Evolutionary conservation across 805 yeast species (phyloP), one percentile per base, ranked within the genome.

Genomic region (Ogataea salicorniae): DNA sequence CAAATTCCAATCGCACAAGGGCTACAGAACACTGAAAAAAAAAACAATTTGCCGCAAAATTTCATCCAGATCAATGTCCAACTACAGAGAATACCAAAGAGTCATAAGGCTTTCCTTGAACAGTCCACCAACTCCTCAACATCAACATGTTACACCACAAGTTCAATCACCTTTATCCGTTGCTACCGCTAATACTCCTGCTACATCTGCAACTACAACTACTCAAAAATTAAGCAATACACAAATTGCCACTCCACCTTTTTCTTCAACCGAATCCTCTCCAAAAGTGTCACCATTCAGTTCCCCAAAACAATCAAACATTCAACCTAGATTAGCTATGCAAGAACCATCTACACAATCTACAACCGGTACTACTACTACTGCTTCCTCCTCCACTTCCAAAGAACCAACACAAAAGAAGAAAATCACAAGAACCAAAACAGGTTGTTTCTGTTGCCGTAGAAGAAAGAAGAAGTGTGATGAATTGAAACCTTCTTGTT

Each of bases 371-470:
- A 37, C 46, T 29, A 35, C 33, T 29, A 31, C 40, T 34, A 39
- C 34, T 22, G 9, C 37, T 2, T 37, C 33, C 16, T 16, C 20
- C 4, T 20, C 20, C 20, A 20, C 20, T 20, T 20, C 22, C 14
- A 37, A 38, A 6, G 33, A 39, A 43, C 37, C 39, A 37, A 14
- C 34, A 22, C 38, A 45, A 34, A 55, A 58, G 43, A 56, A 55
- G 48, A 66, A 66, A 49, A 66, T 66, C 26, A 62, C 67, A 7
- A 58, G 70, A 46, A 65, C 70, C 2, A 68, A 67, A 44, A 67
- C 71, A 1, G 72, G 72, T 2, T 68, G 72, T 47, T 64, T 63
- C 50, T 67, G 71, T 45, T 68, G 72, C 44, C 63, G 72, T 22
- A 60, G 52, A 41, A 55, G 72, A 43, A 67, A 67, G 66, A 68